phyloP scores from a whole-genome alignment of 2,329 filamentous ascomycete species.

The Plenodomus lindquistii region DNA sequence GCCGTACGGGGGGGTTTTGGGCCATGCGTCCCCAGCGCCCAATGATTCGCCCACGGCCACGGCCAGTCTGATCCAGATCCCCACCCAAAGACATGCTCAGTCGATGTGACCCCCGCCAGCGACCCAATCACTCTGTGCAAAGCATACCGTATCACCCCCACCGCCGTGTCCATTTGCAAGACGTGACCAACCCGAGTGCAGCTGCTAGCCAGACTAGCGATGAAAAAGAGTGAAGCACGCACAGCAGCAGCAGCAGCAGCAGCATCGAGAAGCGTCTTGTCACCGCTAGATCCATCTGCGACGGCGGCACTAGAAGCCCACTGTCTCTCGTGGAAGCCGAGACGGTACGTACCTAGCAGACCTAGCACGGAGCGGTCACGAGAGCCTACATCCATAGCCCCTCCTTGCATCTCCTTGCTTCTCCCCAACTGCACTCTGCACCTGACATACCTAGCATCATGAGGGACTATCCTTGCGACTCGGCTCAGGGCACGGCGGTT shows the following conservation, averaged over 20 bases:
- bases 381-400: no score
- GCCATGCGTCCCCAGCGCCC: slow-evolving; percentile 1
- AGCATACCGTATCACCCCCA: slow-evolving; percentile 1
- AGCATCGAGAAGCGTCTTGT: background rate
- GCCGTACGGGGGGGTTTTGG: slow-evolving; percentile 29
- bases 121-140: background rate
- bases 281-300: background rate
- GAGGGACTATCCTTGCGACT: slow-evolving; percentile 6
- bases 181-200: background rate
- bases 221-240: background rate
- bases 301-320: background rate
- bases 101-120: background rate
- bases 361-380: slow-evolving; percentile 19
- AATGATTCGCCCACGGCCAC: slow-evolving; percentile 10
- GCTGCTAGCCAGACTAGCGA: slow-evolving; percentile 2
- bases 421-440: background rate
- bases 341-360: background rate
- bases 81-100: slow-evolving; percentile 9
- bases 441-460: slow-evolving; percentile 1
- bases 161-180: background rate
- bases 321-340: background rate
- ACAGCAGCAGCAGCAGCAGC: no score
- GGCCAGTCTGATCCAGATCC: slow-evolving; percentile 34
- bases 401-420: background rate
- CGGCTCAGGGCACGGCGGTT: slow-evolving; percentile 25